phyloP scores from a whole-genome alignment of 176 grass and related monocot genomes.

The Rhynchospora tenuis region DNA sequence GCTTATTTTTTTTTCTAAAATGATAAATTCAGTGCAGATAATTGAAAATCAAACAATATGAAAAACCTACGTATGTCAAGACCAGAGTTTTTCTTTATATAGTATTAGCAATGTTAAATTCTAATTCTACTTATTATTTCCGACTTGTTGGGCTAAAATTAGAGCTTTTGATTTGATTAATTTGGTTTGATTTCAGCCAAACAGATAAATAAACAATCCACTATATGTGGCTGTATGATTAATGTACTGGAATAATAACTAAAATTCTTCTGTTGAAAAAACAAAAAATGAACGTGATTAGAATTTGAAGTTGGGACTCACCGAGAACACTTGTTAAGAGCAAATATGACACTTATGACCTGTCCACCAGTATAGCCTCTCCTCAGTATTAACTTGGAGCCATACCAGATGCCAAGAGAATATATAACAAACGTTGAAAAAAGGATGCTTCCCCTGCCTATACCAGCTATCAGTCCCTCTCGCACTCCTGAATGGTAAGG shows the following conservation, averaged over 20 bases:
- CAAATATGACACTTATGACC: slow-evolving; percentile 65
- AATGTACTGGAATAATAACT: not conserved
- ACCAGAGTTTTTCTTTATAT: too few relatives aligned
- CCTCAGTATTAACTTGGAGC: slow-evolving; percentile 59
- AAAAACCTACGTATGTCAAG: too few relatives aligned
- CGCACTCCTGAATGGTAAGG: slow-evolving; percentile 46
- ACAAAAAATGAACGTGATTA: not conserved
- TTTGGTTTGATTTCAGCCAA: not conserved
- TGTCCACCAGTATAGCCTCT: slow-evolving; percentile 46
- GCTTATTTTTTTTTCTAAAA: too few relatives aligned
- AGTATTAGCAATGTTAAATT: too few relatives aligned
- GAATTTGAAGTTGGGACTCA: not conserved
- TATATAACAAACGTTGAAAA: slow-evolving; percentile 46
- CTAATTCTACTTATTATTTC: too few relatives aligned
- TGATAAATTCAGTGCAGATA: too few relatives aligned
- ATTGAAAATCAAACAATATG: too few relatives aligned
- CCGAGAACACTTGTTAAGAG: slow-evolving; percentile 19
- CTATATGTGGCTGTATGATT: not conserved
- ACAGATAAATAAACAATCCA: not conserved
- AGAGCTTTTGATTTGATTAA: too few relatives aligned
- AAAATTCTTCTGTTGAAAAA: not conserved
- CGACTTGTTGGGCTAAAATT: too few relatives aligned
- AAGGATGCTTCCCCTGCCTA: slow-evolving; percentile 52
- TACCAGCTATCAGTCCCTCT: slow-evolving; percentile 54
- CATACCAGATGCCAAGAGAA: slow-evolving; percentile 64